These are phyloP conservation scores for Boletus rubescentipes DNA, from an alignment of 768 basidiomycete species.

Conservation along the genomic window DNA sequence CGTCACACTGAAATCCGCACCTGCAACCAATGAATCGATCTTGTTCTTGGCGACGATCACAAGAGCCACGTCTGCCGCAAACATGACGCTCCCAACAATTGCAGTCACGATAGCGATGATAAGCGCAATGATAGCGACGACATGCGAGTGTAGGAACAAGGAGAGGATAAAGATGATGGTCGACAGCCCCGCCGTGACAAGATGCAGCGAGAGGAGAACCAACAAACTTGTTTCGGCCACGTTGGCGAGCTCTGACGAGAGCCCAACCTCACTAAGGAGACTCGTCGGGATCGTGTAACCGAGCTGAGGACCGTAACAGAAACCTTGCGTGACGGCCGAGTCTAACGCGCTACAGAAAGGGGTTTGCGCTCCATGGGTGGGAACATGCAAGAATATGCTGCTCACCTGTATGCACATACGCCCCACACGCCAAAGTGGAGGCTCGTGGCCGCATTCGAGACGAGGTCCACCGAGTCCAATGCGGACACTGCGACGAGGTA, in stretches of 20 bases:
- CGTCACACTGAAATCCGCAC: conserved; percentile 42
- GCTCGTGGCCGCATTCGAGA: conserved; percentile 54
- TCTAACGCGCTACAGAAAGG: conserved; percentile 6
- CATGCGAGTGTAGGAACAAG: conserved; percentile 59
- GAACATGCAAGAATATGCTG: background rate
- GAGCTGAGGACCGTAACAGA: conserved; percentile 62
- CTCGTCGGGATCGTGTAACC: conserved; percentile 64
- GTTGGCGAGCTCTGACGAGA: conserved; percentile 44
- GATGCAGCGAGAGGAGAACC: conserved; percentile 65
- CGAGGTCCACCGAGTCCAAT: conserved; percentile 29
- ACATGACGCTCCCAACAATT: conserved; percentile 51
- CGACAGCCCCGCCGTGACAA: conserved; percentile 59
- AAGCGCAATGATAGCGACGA: conserved; percentile 56
- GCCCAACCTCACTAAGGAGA: conserved; percentile 41
- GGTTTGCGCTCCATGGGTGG: background rate
- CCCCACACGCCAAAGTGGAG: conserved; percentile 85
- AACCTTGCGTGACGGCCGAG: conserved; percentile 20
- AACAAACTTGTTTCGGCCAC: conserved; percentile 51
- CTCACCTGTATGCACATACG: conserved; percentile 61
- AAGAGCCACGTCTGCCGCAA: conserved; percentile 63
- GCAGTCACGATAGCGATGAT: conserved; percentile 56
- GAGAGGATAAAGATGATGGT: conserved; percentile 52
- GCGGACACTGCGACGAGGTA: conserved; percentile 54
- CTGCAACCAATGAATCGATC: conserved; percentile 37
- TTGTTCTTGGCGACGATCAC: conserved; percentile 50